phyloP scores from a whole-genome alignment of 1,139 yeast species.

The Taphrina flavorubra region DNA sequence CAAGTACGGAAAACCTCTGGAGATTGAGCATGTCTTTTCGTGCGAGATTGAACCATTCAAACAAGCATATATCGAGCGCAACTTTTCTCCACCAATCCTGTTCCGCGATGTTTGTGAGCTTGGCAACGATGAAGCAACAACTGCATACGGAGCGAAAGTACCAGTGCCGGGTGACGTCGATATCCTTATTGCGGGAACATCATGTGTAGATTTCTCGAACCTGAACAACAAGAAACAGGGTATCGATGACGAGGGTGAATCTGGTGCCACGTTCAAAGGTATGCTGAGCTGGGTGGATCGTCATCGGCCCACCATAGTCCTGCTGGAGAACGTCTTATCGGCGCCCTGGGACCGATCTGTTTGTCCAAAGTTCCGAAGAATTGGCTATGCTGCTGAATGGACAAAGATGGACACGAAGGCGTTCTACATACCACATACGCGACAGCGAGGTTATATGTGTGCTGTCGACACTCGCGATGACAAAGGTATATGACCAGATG shows the following conservation, averaged over 20 bases:
- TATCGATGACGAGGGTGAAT: conserved; percentile 40
- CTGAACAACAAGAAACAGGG: conserved; percentile 40
- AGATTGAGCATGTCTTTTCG: conserved; percentile 42
- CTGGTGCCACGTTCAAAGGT: conserved; percentile 41
- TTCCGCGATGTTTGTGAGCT: conserved; percentile 43
- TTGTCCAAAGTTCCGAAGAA: conserved; percentile 24
- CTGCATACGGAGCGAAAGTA: conserved; percentile 41
- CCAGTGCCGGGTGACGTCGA: conserved; percentile 42
- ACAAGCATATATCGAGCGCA: conserved; percentile 43
- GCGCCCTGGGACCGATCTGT: conserved; percentile 41
- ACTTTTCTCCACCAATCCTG: conserved; percentile 41
- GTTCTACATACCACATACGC: conserved; percentile 42
- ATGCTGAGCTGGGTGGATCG: conserved; percentile 40
- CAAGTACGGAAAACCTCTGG: conserved; percentile 18
- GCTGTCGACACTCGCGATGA: conserved; percentile 27
- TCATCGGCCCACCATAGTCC: conserved; percentile 36
- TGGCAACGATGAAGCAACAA: conserved; percentile 42
- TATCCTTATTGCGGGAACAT: conserved; percentile 43
- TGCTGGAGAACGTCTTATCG: conserved; percentile 42
- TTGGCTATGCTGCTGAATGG: conserved; percentile 39
- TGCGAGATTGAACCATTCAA: conserved; percentile 44
- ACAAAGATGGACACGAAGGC: conserved; percentile 41
- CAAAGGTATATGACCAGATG: background rate
- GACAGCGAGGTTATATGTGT: conserved; percentile 40
- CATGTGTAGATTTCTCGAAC: conserved; percentile 43